Evolutionary conservation across 2,329 filamentous ascomycete species (phyloP), one percentile per base, ranked within the genome.

Genomic region (Macrophomina tecta): DNA sequence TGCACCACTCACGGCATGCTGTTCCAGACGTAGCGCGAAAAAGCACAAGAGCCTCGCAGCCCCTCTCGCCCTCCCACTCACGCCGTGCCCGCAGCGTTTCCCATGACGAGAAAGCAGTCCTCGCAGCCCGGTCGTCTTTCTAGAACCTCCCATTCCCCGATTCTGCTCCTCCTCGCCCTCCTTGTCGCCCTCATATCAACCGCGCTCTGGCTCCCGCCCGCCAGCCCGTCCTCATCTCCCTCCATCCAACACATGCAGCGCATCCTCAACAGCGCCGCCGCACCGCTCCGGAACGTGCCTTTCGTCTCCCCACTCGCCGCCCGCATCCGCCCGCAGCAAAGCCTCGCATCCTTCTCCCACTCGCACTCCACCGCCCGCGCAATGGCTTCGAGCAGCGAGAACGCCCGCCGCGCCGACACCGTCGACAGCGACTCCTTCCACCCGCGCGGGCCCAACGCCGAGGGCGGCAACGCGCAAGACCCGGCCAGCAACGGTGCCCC

Each of bases 371-470:
- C 48, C 4, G 14, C 49, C 32, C 9, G 3, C 46, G 5, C 60
- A n/a, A 48, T 36, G 32, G 11, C n/a, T 2, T 55, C 32, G 1
- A 53, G 30, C 6, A 53, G 30, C 7, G 23, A n/a, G 7, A 38
- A 16, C n/a, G 38, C 12, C 5, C 8, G 40, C 2, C 6, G 38
- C 40, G 5, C 34, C 30, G 32, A 46, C 42, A 46, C 53, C 23
- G 46, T 61, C 53, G 64, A 60, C 53, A 23, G 40, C 53, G 64
- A 58, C 34, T 52, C 64, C 45, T 60, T 61, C 53, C 64, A 60
- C 53, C 53, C 64, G 6, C 32, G 23, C 16, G 23, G 1, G 45
- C 4, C 23, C 23, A 3, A 48, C 40, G 2, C 28, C 40, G 8
- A 18, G 18, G 4, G 12, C 42, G 7, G 5, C 38, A 14, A 1